Evolutionary conservation across 2,329 filamentous ascomycete species (phyloP).

Genomic region (Ampelomyces quisqualis): DNA sequence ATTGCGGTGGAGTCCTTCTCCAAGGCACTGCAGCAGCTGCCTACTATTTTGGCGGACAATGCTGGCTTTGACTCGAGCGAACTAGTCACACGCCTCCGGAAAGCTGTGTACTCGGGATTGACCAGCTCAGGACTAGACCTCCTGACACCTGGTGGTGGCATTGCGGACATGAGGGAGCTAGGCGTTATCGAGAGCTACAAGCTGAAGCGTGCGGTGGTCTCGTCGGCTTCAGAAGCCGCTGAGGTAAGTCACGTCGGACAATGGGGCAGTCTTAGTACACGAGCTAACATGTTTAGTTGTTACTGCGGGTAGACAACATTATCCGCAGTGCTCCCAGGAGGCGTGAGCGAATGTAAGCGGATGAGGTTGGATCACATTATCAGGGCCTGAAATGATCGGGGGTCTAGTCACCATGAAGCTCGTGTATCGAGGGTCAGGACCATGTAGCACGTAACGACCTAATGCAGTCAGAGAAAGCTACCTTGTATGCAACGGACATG

Average conservation of each 20-base stretch:
- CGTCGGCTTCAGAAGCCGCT: slow-evolving; percentile 91
- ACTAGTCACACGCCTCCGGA: slow-evolving; percentile 84
- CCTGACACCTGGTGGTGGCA: slow-evolving; percentile 83
- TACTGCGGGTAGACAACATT: slow-evolving; percentile 95
- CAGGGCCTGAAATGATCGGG: background rate
- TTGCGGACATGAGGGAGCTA: slow-evolving; percentile 92
- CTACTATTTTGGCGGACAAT: slow-evolving; percentile 96
- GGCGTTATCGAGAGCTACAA: slow-evolving; percentile 99
- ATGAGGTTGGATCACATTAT: background rate
- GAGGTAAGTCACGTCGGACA: slow-evolving; percentile 64
- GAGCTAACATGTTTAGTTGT: slow-evolving; percentile 59
- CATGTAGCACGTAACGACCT: slow-evolving; percentile 31
- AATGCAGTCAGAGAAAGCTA: slow-evolving; percentile 24
- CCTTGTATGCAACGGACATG: slow-evolving; percentile 4
- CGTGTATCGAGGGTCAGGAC: slow-evolving; percentile 8
- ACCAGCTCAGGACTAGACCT: slow-evolving; percentile 89
- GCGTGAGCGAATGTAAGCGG: slow-evolving; percentile 69
- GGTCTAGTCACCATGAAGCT: background rate
- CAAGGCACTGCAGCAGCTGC: slow-evolving; percentile 83
- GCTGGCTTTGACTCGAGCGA: slow-evolving; percentile 95
- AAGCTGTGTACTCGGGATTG: slow-evolving; percentile 93
- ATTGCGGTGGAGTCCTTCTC: slow-evolving; percentile 90
- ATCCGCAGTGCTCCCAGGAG: slow-evolving; percentile 87
- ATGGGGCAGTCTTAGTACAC: slow-evolving; percentile 4
- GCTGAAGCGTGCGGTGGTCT: slow-evolving; percentile 96